Conservation (phyloP, 2,329 filamentous ascomycete species). For the Aspergillus spinulosporus region DNA sequence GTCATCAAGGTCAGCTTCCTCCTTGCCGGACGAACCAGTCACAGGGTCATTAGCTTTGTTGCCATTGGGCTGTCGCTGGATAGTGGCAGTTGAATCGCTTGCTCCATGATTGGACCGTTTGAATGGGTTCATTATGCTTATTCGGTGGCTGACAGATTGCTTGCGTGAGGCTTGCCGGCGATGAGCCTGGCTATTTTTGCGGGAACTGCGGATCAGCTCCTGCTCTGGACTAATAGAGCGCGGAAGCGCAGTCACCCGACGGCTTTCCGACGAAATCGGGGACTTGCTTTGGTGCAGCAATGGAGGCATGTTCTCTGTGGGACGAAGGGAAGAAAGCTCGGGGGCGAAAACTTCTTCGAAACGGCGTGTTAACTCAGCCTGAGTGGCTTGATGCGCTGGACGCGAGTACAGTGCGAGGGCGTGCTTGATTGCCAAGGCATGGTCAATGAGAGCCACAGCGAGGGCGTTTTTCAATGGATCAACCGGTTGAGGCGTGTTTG, state of each 20-base stretch:
- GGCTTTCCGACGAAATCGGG: constrained; percentile 28
- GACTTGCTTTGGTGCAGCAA: constrained; percentile 46
- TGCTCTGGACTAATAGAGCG: constrained; percentile 40
- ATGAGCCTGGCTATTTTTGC: constrained; percentile 30
- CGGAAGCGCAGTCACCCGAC: constrained; percentile 25
- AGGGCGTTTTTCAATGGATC: constrained; percentile 72
- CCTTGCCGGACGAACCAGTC: constrained; percentile 10
- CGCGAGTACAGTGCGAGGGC: constrained; percentile 69
- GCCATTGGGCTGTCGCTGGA: constrained; percentile 29
- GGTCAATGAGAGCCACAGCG: constrained; percentile 81
- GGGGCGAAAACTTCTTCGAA: constrained; percentile 54
- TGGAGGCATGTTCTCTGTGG: constrained; percentile 40
- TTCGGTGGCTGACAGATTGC: constrained; percentile 41
- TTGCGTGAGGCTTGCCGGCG: constrained; percentile 37
- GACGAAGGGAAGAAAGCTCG: constrained; percentile 64
- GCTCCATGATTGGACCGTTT: constrained; percentile 41
- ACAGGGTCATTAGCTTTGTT: constrained; percentile 25
- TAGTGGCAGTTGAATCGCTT: constrained; percentile 39
- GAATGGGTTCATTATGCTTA: constrained; percentile 47
- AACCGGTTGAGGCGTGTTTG: constrained; percentile 48
- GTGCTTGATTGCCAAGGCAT: constrained; percentile 82
- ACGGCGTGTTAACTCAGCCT: constrained; percentile 39
- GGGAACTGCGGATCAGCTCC: constrained; percentile 36
- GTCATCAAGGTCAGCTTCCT: constrained; percentile 32
- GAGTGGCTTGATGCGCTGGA: constrained; percentile 54